phyloP scores from a whole-genome alignment of 1,284 basidiomycete genomes.

The Flammula alnicola region DNA sequence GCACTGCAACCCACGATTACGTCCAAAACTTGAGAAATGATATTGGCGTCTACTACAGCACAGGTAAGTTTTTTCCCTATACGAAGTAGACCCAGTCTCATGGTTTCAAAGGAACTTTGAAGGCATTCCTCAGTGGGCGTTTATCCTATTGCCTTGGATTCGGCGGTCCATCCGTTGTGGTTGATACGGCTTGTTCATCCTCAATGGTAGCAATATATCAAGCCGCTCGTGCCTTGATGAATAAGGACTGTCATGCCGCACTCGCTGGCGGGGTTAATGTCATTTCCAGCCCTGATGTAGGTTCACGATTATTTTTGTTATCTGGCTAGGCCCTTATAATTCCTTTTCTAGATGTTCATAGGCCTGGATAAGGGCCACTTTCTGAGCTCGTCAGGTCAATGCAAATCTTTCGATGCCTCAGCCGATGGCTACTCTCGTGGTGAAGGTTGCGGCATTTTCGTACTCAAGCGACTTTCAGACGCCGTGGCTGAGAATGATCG shows the following conservation, averaged over 20 bases:
- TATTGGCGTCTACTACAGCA: constrained; percentile 72
- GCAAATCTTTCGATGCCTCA: constrained; percentile 70
- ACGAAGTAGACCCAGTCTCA: constrained; percentile 5
- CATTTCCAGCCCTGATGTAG: constrained; percentile 72
- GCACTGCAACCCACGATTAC: constrained; percentile 72
- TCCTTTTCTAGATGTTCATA: constrained; percentile 59
- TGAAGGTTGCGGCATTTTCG: constrained; percentile 75
- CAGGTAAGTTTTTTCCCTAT: constrained; percentile 49
- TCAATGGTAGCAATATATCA: constrained; percentile 70
- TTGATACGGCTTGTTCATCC: constrained; percentile 77
- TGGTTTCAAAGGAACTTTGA: constrained; percentile 57
- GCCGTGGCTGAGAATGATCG: constrained; percentile 67
- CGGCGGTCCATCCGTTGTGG: constrained; percentile 68
- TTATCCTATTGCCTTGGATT: constrained; percentile 71
- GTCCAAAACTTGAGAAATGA: constrained; percentile 62
- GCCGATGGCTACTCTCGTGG: constrained; percentile 75
- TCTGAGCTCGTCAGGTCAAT: constrained; percentile 67
- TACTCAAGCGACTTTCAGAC: constrained; percentile 71
- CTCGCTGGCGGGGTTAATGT: constrained; percentile 77
- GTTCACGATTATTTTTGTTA: constrained; percentile 25
- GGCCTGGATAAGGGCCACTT: constrained; percentile 74
- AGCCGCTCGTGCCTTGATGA: constrained; percentile 65
- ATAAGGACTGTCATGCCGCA: constrained; percentile 67
- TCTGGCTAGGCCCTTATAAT: constrained; percentile 12
- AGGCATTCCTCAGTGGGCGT: constrained; percentile 71